Evolutionary conservation across 2,329 filamentous ascomycete genomes (phyloP), one percentile per base, ranked within the genome.

Genomic region (Orbilia ellipsospora): DNA sequence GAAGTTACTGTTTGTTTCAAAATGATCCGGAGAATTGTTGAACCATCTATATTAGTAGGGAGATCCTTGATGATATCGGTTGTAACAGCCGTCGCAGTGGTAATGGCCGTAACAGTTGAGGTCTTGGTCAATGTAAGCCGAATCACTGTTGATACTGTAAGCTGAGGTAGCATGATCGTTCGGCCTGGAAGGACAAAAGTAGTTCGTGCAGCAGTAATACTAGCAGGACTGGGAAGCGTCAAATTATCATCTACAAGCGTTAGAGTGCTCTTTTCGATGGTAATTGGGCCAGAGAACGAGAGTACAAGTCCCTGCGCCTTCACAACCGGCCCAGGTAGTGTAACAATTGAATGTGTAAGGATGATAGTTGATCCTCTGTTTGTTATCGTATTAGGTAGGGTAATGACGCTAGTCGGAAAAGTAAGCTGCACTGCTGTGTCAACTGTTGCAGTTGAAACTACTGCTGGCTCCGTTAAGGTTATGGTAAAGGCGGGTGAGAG

Each of bases 121-220:
- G 23, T n/a, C n/a, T n/a, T n/a, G n/a, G n/a, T n/a, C n/a, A n/a
- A n/a, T n/a, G n/a, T n/a, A n/a, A n/a, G n/a, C n/a, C n/a, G n/a
- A n/a, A n/a, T n/a, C n/a, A n/a, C n/a, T n/a, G n/a, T n/a, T n/a
- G n/a, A n/a, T n/a, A n/a, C 40, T 7, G 15, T 42, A 7, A 7
- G 40, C 15, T 15, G 26, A 36, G 52, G 23, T 4, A 2, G 4
- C 16, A 31, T 4, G n/a, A 36, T 55, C 10, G 15, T 16, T 4
- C 23, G 52, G 7, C 52, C 52, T 15, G 52, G 20, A 6, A 55
- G 26, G 36, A 55, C 52, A n/a, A 31, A 55, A 3, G 52, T 55
- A 13, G 52, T 6, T 23, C 10, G 12, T 4, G 20, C 20, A 12
- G 52, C 52, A 8, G 52, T 23, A 10, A 55, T 36, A n/a, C 52